These are phyloP conservation scores for Eimeria acervulina DNA, from an alignment of 169 alveolate species.

Conservation along the genomic window DNA sequence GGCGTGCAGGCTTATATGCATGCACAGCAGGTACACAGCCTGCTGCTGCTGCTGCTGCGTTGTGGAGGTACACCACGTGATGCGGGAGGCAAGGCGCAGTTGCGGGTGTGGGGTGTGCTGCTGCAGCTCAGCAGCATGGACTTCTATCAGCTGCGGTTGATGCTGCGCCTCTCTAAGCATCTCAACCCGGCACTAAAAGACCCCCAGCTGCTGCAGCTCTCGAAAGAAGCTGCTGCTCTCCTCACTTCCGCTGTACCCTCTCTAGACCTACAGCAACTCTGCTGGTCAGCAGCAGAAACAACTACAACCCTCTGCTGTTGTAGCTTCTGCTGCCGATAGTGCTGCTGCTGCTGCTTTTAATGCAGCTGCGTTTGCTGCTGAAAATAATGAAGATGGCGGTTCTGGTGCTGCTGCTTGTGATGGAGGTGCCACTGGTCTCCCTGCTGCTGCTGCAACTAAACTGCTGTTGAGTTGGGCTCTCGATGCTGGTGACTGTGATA, in stretches of 20 bases:
- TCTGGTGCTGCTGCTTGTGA: not conserved
- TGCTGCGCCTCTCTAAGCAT: conserved; percentile 34
- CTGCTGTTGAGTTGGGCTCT: no score
- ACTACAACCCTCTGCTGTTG: not conserved
- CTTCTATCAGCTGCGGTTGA: conserved; percentile 52
- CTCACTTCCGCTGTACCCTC: not conserved
- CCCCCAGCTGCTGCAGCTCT: not conserved
- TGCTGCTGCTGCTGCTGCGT: not conserved
- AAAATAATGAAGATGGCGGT: not conserved
- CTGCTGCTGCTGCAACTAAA: no score
- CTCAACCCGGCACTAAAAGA: conserved; percentile 17
- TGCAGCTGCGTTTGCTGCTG: not conserved
- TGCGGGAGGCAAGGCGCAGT: not conserved
- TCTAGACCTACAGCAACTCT: conserved; percentile 43
- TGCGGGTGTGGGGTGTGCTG: not conserved
- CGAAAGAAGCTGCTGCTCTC: conserved; percentile 27
- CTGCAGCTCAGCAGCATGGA: conserved; percentile 34
- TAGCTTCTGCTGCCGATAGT: not conserved
- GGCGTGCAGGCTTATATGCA: no score
- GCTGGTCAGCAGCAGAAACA: not conserved
- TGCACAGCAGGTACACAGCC: not conserved
- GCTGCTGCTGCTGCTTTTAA: not conserved
- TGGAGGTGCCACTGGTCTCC: no score
- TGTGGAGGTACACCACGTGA: not conserved
- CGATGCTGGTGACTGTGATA: no score